A percentile compares a stretch with the other conserved stretches of the same genome.
These are phyloP conservation scores for Balakata baccata DNA, from an alignment of 345 rosid genomes.

Conservation along the genomic window DNA sequence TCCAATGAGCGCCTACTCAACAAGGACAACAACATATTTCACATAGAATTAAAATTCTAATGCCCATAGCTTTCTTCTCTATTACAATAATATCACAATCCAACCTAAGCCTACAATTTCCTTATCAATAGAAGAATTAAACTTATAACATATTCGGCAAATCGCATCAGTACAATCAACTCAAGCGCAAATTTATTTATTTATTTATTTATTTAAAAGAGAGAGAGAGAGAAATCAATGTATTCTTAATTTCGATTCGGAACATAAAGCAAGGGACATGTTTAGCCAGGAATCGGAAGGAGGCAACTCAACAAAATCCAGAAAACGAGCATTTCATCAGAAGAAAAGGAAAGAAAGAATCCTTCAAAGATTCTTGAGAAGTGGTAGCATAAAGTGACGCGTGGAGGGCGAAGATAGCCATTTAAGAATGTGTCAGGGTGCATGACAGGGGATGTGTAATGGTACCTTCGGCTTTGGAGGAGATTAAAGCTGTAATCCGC, in stretches of 20 bases:
- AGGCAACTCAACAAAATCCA: background rate
- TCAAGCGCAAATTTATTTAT: background rate
- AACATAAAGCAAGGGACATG: background rate
- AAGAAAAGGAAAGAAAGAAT: conserved; percentile 1
- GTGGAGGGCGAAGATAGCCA: conserved; percentile 8
- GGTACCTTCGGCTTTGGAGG: conserved; percentile 49
- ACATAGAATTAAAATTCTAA: conserved; percentile 39
- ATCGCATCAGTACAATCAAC: background rate
- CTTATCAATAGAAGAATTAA: background rate
- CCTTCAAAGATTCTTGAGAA: conserved; percentile 29
- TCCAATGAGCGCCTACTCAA: conserved; percentile 90
- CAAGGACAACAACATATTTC: conserved; percentile 94
- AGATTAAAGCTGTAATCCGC: conserved; percentile 41
- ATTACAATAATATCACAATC: conserved; percentile 27
- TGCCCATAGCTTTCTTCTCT: conserved; percentile 64
- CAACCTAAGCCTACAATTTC: background rate
- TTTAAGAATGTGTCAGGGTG: no score
- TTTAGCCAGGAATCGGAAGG: background rate
- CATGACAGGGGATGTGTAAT: no score
- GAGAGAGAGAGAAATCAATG: background rate
- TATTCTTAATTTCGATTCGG: background rate
- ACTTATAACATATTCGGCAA: background rate
- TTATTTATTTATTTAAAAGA: background rate
- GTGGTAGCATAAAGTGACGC: conserved; percentile 29
- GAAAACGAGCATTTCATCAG: conserved; percentile 3